Conservation (phyloP, 371 early-diverging fungal species). For the Blakeslea trispora region DNA sequence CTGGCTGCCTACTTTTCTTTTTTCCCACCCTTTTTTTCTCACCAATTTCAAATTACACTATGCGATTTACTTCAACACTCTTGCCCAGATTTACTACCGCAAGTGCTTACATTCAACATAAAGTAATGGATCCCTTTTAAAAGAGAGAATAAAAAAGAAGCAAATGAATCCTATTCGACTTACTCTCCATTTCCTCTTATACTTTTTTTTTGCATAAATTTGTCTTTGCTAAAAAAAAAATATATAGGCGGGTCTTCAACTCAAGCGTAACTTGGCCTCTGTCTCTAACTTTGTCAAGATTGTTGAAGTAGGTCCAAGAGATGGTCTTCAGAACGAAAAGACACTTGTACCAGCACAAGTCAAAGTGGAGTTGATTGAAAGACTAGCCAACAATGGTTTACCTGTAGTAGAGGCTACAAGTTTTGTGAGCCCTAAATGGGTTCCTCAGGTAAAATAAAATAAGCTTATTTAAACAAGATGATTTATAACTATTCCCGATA, state of each 20-base stretch:
- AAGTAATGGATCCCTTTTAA: too few relatives aligned
- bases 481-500: too few relatives aligned
- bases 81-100: too few relatives aligned
- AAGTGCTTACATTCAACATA: too few relatives aligned
- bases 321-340: conserved; percentile 97
- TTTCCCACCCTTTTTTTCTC: background rate
- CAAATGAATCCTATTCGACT: too few relatives aligned
- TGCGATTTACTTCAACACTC: background rate
- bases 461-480: background rate
- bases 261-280: conserved; percentile 10
- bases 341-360: conserved; percentile 75
- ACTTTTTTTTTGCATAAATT: background rate
- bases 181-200: background rate
- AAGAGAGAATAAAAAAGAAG: too few relatives aligned
- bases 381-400: conserved; percentile 82
- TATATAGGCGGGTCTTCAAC: background rate
- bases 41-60: background rate
- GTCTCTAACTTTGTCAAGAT: conserved; percentile 62
- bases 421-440: conserved; percentile 98
- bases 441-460: conserved; percentile 76
- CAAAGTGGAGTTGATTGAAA: conserved; percentile 86
- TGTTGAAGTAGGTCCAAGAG: conserved; percentile 95
- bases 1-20: too few relatives aligned
- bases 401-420: conserved; percentile 89
- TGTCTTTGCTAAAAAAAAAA: too few relatives aligned